Conservation (phyloP, 768 basidiomycete species). For the Pleurotus sapidus region DNA sequence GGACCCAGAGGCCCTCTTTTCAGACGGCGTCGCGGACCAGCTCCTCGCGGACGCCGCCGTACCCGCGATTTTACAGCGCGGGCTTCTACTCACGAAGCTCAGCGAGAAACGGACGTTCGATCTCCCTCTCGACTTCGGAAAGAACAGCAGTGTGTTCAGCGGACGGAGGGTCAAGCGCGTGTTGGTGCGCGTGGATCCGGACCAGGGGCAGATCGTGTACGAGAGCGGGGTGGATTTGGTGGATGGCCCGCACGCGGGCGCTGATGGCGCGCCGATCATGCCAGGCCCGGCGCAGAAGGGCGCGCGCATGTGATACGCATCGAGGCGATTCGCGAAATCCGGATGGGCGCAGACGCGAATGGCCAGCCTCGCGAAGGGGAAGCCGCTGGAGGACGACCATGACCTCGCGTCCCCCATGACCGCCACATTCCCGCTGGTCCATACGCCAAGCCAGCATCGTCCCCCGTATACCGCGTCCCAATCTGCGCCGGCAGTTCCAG, state of each 20-base stretch:
- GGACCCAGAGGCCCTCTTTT: background rate
- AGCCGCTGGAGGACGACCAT: background rate
- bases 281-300: slow-evolving; percentile 8
- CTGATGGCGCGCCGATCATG: slow-evolving; percentile 1
- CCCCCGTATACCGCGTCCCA: background rate
- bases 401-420: background rate
- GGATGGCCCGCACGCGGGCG: slow-evolving; percentile 56
- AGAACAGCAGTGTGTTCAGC: background rate
- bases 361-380: background rate
- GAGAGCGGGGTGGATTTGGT: slow-evolving; percentile 42
- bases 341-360: slow-evolving; percentile 61
- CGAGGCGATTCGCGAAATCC: slow-evolving; percentile 84
- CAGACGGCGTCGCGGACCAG: background rate
- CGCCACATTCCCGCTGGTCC: background rate
- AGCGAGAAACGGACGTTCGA: slow-evolving; percentile 5
- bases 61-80: background rate
- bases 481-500: background rate
- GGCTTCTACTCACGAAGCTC: slow-evolving; percentile 2
- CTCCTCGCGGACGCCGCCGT: slow-evolving; percentile 2
- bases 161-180: slow-evolving; percentile 58
- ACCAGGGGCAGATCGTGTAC: slow-evolving; percentile 74
- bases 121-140: background rate
- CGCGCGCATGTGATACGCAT: slow-evolving; percentile 63
- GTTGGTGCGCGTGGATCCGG: slow-evolving; percentile 68
- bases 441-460: too few species aligned